Evolutionary conservation across 2,329 filamentous ascomycete genomes (phyloP).

Genomic region (Mycosphaerella arachidis): DNA sequence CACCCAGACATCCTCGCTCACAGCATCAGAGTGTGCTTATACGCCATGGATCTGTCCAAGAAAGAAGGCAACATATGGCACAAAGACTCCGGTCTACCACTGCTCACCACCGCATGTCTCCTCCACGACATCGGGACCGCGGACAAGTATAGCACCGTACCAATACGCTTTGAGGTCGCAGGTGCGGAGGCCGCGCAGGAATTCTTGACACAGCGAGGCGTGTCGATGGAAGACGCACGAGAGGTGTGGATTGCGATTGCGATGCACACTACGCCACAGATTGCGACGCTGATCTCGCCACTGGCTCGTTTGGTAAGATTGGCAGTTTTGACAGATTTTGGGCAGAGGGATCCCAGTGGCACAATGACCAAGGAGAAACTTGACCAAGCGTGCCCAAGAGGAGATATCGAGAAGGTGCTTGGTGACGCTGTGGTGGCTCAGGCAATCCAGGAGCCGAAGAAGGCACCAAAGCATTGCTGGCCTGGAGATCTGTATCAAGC

Average conservation of each 20-base stretch:
- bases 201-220: conserved; percentile 27
- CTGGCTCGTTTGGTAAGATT: conserved; percentile 37
- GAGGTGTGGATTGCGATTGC: conserved; percentile 46
- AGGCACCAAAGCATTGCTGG: conserved; percentile 35
- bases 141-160: conserved; percentile 27
- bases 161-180: conserved; percentile 44
- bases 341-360: conserved; percentile 5
- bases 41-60: conserved; percentile 11
- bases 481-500: conserved; percentile 21
- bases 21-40: conserved; percentile 23
- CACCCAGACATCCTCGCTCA: conserved; percentile 22
- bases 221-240: conserved; percentile 30
- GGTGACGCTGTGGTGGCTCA: conserved; percentile 42
- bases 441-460: conserved; percentile 33
- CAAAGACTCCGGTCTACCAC: not conserved
- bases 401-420: conserved; percentile 41
- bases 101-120: conserved; percentile 27
- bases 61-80: conserved; percentile 6
- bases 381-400: conserved; percentile 33
- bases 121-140: conserved; percentile 36
- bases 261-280: conserved; percentile 41
- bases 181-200: conserved; percentile 40
- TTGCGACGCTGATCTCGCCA: conserved; percentile 42
- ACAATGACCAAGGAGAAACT: conserved; percentile 21
- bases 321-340: conserved; percentile 41